Conservation (phyloP, 2,329 filamentous ascomycete species). For the Diaporthe batatas region DNA sequence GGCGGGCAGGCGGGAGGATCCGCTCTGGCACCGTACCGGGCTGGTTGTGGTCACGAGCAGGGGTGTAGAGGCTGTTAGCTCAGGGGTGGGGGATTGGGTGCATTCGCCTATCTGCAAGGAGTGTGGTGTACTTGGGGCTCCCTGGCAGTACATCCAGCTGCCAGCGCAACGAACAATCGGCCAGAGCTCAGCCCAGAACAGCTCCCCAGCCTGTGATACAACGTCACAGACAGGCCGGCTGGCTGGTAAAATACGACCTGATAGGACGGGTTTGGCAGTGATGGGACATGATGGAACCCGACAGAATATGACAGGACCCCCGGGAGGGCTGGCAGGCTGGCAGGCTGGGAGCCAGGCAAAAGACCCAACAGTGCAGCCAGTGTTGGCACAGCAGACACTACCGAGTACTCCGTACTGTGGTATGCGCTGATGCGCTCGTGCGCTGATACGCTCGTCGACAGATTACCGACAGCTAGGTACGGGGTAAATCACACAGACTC, state of each 20-base stretch:
- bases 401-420: too few species aligned
- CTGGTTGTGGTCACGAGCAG: neutral
- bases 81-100: too few species aligned
- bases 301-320: neutral
- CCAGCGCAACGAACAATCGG: neutral
- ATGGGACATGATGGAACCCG: neutral
- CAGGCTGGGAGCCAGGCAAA: too few species aligned
- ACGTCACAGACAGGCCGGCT: conserved; percentile 2
- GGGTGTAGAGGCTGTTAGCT: neutral
- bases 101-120: neutral
- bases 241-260: neutral
- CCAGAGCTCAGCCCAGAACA: neutral
- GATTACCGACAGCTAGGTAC: too few species aligned
- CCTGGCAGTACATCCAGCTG: neutral
- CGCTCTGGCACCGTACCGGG: neutral
- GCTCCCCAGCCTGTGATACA: neutral
- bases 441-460: too few species aligned
- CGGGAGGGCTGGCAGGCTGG: too few species aligned
- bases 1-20: conserved; percentile 18
- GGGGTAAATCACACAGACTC: too few species aligned
- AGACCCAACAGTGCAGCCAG: neutral
- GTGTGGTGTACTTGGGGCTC: neutral
- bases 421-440: too few species aligned
- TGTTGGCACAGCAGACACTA: neutral
- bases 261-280: neutral